phyloP scores from a whole-genome alignment of 2,329 filamentous ascomycete species.

The Trichoderma atroviride region DNA sequence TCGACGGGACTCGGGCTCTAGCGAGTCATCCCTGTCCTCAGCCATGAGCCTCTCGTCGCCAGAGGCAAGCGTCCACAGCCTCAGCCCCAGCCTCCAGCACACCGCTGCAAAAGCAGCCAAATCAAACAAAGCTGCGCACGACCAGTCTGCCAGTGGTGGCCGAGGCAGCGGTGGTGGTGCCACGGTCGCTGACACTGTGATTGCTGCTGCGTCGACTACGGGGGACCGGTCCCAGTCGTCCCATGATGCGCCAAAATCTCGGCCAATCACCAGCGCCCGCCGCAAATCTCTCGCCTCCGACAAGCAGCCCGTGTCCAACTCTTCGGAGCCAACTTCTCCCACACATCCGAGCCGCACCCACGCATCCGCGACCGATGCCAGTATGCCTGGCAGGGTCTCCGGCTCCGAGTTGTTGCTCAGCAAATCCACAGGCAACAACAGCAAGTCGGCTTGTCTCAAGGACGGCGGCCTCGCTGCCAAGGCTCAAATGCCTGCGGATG shows the following conservation, averaged over 20 bases:
- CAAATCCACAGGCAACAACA: constrained; percentile 31
- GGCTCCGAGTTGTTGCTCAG: constrained; percentile 38
- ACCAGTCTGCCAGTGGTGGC: constrained; percentile 26
- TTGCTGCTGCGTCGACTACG: constrained; percentile 27
- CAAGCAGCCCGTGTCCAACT: constrained; percentile 42
- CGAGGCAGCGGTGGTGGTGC: constrained; percentile 28
- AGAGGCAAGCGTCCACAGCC: constrained; percentile 37
- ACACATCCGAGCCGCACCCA: constrained; percentile 33
- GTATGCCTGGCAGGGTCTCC: constrained; percentile 47
- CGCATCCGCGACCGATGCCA: constrained; percentile 38
- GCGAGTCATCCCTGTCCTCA: constrained; percentile 49
- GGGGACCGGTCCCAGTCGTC: constrained; percentile 33
- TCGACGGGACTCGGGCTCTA: constrained; percentile 44
- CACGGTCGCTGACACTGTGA: constrained; percentile 28
- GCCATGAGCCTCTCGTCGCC: constrained; percentile 46
- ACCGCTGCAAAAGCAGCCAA: constrained; percentile 23
- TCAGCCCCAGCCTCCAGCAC: constrained; percentile 37
- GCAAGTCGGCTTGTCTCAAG: constrained; percentile 34
- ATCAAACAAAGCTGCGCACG: constrained; percentile 28
- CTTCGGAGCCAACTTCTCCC: constrained; percentile 44
- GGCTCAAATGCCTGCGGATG: constrained; percentile 36
- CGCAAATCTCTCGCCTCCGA: constrained; percentile 45
- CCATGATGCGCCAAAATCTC: constrained; percentile 44
- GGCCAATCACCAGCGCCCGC: constrained; percentile 45
- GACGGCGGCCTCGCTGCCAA: constrained; percentile 32